Base-by-base conservation (phyloP, 2,329 filamentous ascomycete genomes). In the Aureobasidium musti region DNA sequence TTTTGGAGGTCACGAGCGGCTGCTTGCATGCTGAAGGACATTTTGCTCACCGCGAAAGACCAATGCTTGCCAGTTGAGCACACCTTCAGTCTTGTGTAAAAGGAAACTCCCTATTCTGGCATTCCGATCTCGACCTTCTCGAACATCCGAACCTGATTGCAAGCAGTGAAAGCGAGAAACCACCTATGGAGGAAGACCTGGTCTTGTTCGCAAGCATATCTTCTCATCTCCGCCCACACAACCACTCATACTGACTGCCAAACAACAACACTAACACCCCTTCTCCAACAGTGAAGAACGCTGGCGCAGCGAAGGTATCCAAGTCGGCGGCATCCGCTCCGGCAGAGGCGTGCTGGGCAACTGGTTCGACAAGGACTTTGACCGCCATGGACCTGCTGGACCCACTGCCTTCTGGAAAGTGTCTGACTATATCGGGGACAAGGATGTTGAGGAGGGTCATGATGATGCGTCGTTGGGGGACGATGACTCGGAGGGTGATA, bases 391-490 rank as follows among this genome's bases (percentile, higher is more conserved):
- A 0, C 90, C 90, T 0, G 89, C 84, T 1, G 90, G 90, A 0
- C 90, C 90, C 1, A 91, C 88, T 1, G 88, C 87, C 0, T 92
- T 91, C 72, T 94, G 90, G 90, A 93, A 93, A 77, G 80, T 88
- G 13, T 84, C 81, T 3, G 67, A 68, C 23, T 47, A 56, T 14
- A 45, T 65, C 13, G 50, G 21, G 3, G 66, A 67, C 2, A 52
- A 68, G 19, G 67, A 68, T 21, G 52, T 11, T 14, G 63, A 50
- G 5, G 21, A 53, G 7, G 21, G 30, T 5, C 41, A 11, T 30
- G 61, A 52, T 23, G 49, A 52, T 41, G 56, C 39, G 3, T 39
- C 30, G 13, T 23, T 63, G 23, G 65, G 66, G 1, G 67, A 65
- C 17, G 59, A 60, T 33, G 59, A 63, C 3, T 60, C 61, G 8